Conservation (phyloP, 345 rosid species). For the Hibiscus trionum region DNA sequence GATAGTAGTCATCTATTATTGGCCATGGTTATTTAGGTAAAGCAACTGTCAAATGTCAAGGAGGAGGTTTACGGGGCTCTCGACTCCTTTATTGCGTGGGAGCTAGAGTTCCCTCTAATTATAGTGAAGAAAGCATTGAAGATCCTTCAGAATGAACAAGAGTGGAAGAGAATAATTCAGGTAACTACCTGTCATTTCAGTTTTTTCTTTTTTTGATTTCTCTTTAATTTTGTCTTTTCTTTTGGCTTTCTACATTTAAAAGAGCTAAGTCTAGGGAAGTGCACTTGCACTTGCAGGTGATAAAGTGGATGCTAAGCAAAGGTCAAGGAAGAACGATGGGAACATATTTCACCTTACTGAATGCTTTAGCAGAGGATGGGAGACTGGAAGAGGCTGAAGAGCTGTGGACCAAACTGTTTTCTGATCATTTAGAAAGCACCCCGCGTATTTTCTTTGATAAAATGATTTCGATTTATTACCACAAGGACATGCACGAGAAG, state of each 20-base stretch:
- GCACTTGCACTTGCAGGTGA: constrained; percentile 37
- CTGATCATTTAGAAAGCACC: constrained; percentile 55
- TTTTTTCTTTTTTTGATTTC: background rate
- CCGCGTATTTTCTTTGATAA: constrained; percentile 46
- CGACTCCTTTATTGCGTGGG: constrained; percentile 94
- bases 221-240: background rate
- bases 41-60: constrained; percentile 69
- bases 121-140: constrained; percentile 86
- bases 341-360: constrained; percentile 65
- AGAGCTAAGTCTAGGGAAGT: background rate
- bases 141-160: constrained; percentile 59
- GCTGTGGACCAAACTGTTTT: constrained; percentile 69
- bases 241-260: background rate
- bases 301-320: constrained; percentile 96
- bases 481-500: constrained; percentile 68
- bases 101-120: constrained; percentile 81
- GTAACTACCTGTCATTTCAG: constrained; percentile 15
- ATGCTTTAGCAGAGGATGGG: constrained; percentile 76
- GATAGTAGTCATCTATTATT: background rate
- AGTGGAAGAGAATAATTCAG: constrained; percentile 95
- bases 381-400: constrained; percentile 89
- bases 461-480: constrained; percentile 66
- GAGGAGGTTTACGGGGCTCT: constrained; percentile 94
- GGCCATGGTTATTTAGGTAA: constrained; percentile 37
- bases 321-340: constrained; percentile 95